Conservation (phyloP, 345 rosid species). For the Aethionema arabicum region DNA sequence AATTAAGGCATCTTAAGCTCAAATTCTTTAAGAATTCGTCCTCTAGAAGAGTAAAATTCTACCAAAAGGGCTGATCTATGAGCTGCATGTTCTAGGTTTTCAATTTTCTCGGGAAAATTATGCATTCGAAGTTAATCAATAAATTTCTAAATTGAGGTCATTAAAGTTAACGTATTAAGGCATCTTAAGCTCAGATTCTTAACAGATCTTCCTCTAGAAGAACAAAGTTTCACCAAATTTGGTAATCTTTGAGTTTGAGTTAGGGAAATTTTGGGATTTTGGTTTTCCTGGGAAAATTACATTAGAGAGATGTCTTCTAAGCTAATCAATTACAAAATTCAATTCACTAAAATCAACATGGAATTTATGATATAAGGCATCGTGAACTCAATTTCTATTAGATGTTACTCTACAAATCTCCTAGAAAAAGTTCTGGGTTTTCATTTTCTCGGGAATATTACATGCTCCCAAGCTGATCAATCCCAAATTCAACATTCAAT, state of each 20-base stretch:
- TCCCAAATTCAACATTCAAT: no score
- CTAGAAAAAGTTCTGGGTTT: not conserved
- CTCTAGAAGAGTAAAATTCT: not conserved
- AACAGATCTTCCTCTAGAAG: not conserved
- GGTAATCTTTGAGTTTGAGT: not conserved
- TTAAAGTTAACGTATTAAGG: not conserved
- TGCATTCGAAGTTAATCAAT: no score
- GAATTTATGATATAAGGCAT: not conserved
- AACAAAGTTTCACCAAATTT: not conserved
- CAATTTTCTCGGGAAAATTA: not conserved
- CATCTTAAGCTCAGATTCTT: no score
- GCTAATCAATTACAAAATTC: no score
- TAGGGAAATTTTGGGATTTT: not conserved
- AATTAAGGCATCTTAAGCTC: no score
- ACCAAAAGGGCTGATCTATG: not conserved
- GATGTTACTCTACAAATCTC: not conserved
- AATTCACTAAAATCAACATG: not conserved
- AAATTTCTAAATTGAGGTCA: conserved; percentile 6
- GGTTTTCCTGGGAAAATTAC: not conserved
- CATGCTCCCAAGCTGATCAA: not conserved
- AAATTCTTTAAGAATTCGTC: not conserved
- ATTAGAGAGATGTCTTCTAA: not conserved
- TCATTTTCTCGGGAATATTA: not conserved
- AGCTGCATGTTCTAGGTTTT: not conserved
- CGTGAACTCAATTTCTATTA: conserved; percentile 14